Percentiles rank a stretch among this genome's conserved stretches.
These are phyloP conservation scores for Leishmania martiniquensis DNA, from an alignment of 208 protist species.

Conservation along the genomic window DNA sequence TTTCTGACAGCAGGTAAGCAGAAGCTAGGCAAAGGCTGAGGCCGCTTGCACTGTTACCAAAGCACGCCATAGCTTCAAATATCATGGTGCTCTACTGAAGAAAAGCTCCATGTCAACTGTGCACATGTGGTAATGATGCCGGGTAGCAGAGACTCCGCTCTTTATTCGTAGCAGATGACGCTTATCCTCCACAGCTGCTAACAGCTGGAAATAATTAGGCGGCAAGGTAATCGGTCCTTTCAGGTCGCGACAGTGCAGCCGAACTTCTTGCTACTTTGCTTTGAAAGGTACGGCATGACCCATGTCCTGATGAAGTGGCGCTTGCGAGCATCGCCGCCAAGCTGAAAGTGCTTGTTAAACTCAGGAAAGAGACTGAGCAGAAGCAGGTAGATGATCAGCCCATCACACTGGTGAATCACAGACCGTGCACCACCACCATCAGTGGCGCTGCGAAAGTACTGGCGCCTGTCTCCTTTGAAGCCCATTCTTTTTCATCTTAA, in stretches of 20 bases:
- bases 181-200: constrained; percentile 12
- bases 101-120: constrained; percentile 39
- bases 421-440: constrained; percentile 27
- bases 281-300: constrained; percentile 29
- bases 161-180: constrained; percentile 18
- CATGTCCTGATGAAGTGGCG: constrained; percentile 24
- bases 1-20: constrained; percentile 25
- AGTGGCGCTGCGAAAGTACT: constrained; percentile 16
- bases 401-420: constrained; percentile 33
- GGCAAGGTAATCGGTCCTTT: constrained; percentile 19
- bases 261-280: constrained; percentile 25
- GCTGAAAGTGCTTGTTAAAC: constrained; percentile 38
- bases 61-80: constrained; percentile 30
- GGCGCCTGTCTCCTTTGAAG: constrained; percentile 8
- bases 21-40: constrained; percentile 30
- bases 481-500: neutral
- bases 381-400: constrained; percentile 28
- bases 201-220: constrained; percentile 19
- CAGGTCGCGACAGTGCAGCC: constrained; percentile 36
- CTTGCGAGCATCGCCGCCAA: constrained; percentile 7
- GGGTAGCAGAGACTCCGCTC: constrained; percentile 21
- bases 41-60: constrained; percentile 29
- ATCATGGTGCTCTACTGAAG: constrained; percentile 23
- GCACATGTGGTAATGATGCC: constrained; percentile 29
- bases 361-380: constrained; percentile 31